phyloP scores from a whole-genome alignment of 2,329 filamentous ascomycete genomes.

The Whalleya microplaca region DNA sequence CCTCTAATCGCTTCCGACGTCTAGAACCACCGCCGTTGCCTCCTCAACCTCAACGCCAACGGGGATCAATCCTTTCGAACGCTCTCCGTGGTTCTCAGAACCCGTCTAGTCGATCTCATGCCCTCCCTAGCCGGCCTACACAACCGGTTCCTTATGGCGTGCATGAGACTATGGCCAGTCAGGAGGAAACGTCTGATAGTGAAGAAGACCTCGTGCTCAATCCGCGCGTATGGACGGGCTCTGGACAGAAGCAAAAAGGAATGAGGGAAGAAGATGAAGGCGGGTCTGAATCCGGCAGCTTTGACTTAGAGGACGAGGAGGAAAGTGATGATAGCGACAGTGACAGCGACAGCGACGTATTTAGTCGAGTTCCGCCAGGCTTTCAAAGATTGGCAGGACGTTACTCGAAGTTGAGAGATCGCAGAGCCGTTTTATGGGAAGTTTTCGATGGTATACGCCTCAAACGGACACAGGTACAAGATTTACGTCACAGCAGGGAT shows the following conservation, averaged over 20 bases:
- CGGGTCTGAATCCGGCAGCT: conserved; percentile 1
- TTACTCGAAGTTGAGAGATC: conserved; percentile 22
- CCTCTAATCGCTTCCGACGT: conserved; percentile 21
- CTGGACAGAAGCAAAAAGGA: conserved; percentile 9
- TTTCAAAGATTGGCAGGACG: conserved; percentile 24
- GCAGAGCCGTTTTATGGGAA: conserved; percentile 23
- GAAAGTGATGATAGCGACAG: conserved; percentile 11
- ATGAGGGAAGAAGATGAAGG: conserved; percentile 16
- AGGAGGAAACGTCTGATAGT: background rate
- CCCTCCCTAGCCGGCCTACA: conserved; percentile 3
- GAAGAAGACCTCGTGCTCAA: background rate
- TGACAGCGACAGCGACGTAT: conserved; percentile 11
- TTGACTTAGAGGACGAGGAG: conserved; percentile 10
- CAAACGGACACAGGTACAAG: conserved; percentile 25
- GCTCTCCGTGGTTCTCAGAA: conserved; percentile 10
- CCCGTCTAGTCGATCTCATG: conserved; percentile 2
- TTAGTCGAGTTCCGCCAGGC: conserved; percentile 6
- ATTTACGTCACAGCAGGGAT: conserved; percentile 29
- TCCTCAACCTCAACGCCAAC: conserved; percentile 11
- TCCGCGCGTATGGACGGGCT: conserved; percentile 8
- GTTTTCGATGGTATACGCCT: conserved; percentile 26
- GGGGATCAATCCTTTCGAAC: conserved; percentile 20
- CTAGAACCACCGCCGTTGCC: conserved; percentile 21
- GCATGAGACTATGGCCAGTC: conserved; percentile 11
- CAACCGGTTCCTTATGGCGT: conserved; percentile 9